A percentile compares a stretch with the other conserved stretches of the same genome.
These are phyloP conservation scores for Orbilia blumenaviensis DNA, from an alignment of 2,329 filamentous ascomycete species.

Conservation along the genomic window DNA sequence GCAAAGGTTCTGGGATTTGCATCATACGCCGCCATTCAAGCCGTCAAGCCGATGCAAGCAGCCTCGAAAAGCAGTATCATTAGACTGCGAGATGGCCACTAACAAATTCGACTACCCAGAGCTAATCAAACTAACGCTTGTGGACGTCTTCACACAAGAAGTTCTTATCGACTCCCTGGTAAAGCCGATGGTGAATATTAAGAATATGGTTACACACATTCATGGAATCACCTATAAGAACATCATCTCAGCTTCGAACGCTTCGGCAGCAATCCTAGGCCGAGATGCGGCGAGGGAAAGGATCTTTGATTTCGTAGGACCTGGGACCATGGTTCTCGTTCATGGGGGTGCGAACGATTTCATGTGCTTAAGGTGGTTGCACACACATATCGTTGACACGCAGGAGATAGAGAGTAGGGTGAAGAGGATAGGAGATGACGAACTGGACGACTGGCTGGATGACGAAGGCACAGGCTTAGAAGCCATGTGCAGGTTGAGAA, in stretches of 20 bases:
- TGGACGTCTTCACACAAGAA: constrained; percentile 66
- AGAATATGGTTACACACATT: constrained; percentile 65
- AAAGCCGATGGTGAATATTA: constrained; percentile 63
- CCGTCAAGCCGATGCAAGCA: background rate
- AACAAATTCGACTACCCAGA: constrained; percentile 64
- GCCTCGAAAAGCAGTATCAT: constrained; percentile 60
- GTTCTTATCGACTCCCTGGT: constrained; percentile 67
- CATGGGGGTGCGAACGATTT: constrained; percentile 64
- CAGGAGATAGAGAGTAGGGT: constrained; percentile 56
- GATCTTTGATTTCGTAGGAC: constrained; percentile 64
- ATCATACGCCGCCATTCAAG: constrained; percentile 30
- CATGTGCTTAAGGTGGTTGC: constrained; percentile 64
- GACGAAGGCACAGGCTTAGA: constrained; percentile 45
- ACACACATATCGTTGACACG: constrained; percentile 64
- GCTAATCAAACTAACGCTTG: constrained; percentile 65
- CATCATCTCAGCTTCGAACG: constrained; percentile 61
- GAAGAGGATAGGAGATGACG: constrained; percentile 47
- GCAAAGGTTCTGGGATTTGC: constrained; percentile 40
- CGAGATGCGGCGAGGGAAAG: constrained; percentile 62
- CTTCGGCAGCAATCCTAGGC: constrained; percentile 62
- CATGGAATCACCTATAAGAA: constrained; percentile 64
- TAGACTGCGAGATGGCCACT: constrained; percentile 69
- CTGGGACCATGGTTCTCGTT: constrained; percentile 65
- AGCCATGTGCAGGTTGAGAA: constrained; percentile 32
- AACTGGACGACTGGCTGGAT: constrained; percentile 34